Conservation (phyloP, 1,284 basidiomycete genomes). For the Apiotrichum siamense region DNA sequence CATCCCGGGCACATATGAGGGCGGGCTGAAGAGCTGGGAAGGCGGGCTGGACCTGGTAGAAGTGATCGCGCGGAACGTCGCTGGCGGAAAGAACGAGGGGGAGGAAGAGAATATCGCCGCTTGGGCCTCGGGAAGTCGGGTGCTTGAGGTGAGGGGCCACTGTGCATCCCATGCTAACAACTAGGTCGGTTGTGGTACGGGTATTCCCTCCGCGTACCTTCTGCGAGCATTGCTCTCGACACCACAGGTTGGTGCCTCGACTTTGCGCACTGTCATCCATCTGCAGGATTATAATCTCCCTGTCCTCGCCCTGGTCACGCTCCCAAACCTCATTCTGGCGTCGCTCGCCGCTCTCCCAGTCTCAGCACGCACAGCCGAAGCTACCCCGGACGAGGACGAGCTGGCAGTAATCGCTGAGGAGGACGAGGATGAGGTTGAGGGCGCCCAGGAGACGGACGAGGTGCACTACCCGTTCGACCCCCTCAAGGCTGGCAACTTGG, state of each 20-base stretch:
- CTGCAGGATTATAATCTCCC: conserved; percentile 90
- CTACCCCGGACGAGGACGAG: conserved; percentile 23
- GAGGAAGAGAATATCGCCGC: conserved; percentile 16
- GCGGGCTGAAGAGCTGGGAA: conserved; percentile 97
- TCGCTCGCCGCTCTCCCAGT: conserved; percentile 29
- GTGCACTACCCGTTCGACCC: conserved; percentile 13
- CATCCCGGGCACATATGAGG: conserved; percentile 88
- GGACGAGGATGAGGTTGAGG: conserved; percentile 27
- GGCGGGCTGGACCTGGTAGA: conserved; percentile 80
- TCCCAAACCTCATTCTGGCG: conserved; percentile 80
- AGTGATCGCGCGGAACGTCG: conserved; percentile 15
- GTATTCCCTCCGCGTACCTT: conserved; percentile 71
- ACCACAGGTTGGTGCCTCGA: not conserved
- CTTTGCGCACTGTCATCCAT: conserved; percentile 56
- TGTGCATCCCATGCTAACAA: not conserved
- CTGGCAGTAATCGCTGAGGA: not conserved
- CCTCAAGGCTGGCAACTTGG: conserved; percentile 51
- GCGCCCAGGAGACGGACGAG: conserved; percentile 9
- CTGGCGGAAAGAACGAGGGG: conserved; percentile 33
- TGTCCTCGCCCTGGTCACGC: conserved; percentile 72
- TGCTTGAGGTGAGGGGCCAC: conserved; percentile 57
- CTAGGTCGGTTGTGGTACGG: conserved; percentile 89
- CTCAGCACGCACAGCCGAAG: conserved; percentile 31
- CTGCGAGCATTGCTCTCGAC: conserved; percentile 57
- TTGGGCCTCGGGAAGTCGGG: conserved; percentile 50